Base-by-base conservation (phyloP, 345 rosid species). In the Boechera retrofracta region DNA sequence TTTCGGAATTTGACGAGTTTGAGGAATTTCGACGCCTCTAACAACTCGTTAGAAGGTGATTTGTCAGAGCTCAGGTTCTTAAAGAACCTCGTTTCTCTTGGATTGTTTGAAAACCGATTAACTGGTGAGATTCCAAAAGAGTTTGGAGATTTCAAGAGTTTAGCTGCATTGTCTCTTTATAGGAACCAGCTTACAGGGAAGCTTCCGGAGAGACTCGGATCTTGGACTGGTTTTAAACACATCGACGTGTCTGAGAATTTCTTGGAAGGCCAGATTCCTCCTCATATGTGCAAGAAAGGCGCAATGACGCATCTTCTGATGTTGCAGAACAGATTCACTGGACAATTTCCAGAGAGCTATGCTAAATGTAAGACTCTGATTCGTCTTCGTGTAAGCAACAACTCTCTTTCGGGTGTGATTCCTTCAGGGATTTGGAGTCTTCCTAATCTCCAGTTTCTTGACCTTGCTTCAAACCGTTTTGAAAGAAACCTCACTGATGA, bases 211-310 rank as follows among this genome's bases (percentile, higher is more conserved):
- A 84, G 65, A 52, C 83, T 94, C 4, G 98, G 98, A n/a, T 87
- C 92, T 1, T 81, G 83, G 91, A 53, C 86, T 0, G 71, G 68
- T 41, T 81, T 91, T 60, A 5, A 7, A 6, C 67, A 47, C 81
- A 85, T 94, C 18, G 98, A 94, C 75, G 90, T 87, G 52, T 86
- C 97, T 3, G 96, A 91, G 84, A 94, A 94, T 73, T 79, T 70
- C 31, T 73, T 94, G 67, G 82, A 86, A n/a, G 98, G 98, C 69
- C 65, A 84, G 0, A 88, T 89, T 24, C 98, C 98, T 7, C 88
- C 87, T n/a, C 83, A 86, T 28, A 87, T 94, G 88, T 94, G 97
- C 82, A 88, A 86, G 80, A 87, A 87, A 41, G 96, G 94, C 1
- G 59, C 69, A 54, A 76, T 91, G 84, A 76, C 79, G 7, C 86